Evolutionary conservation across 768 basidiomycete species (phyloP).

Genomic region (Mycena alexandri): DNA sequence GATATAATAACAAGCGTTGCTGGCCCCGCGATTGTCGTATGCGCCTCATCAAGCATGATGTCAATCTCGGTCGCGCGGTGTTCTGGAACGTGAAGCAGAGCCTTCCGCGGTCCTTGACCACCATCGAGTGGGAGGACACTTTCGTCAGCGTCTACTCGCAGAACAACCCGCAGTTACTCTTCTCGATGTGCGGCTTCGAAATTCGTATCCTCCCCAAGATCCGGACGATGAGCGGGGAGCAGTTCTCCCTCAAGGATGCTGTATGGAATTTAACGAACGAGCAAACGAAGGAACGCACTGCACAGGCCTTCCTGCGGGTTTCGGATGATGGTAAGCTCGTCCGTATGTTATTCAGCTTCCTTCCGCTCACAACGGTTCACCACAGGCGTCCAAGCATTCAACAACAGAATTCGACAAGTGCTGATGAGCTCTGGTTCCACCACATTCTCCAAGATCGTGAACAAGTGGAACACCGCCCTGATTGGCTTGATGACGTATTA

Average conservation of each 20-base stretch:
- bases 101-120: conserved; percentile 93
- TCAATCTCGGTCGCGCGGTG: conserved; percentile 97
- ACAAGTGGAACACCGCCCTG: conserved; percentile 97
- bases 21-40: conserved; percentile 99
- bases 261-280: conserved; percentile 99
- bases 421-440: conserved; percentile 99
- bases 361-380: conserved; percentile 25
- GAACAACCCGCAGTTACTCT: conserved; percentile 96
- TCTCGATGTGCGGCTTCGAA: conserved; percentile 99
- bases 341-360: conserved; percentile 8
- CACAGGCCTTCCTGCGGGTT: conserved; percentile 97
- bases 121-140: conserved; percentile 99
- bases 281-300: conserved; percentile 96
- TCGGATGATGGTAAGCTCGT: conserved; percentile 83
- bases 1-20: conserved; percentile 99
- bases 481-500: conserved; percentile 99
- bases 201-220: conserved; percentile 97
- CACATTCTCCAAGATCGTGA: conserved; percentile 99
- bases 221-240: conserved; percentile 94
- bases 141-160: conserved; percentile 97
- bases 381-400: conserved; percentile 92
- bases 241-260: conserved; percentile 95
- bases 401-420: conserved; percentile 96
- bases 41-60: conserved; percentile 99
- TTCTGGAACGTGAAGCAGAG: conserved; percentile 99